Evolutionary conservation across 2,329 filamentous ascomycete genomes (phyloP).

Genomic region (Nigrospora oryzae): DNA sequence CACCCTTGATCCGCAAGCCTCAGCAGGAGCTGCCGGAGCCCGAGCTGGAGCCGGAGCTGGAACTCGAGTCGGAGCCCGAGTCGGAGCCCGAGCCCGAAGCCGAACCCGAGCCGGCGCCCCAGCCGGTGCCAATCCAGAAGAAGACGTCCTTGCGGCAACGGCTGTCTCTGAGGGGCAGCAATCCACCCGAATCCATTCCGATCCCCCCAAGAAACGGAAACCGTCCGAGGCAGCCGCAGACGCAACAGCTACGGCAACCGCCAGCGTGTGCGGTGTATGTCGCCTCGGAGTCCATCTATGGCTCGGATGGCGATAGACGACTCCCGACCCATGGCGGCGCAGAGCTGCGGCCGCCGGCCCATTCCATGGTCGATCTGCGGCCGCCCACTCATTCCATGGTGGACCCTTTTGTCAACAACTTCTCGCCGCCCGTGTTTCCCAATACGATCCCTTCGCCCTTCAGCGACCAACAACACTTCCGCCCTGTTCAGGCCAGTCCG

Average conservation of each 20-base stretch:
- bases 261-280: too few species aligned
- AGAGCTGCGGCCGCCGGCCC: slow-evolving; percentile 28
- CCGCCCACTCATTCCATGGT: not conserved
- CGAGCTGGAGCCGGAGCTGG: slow-evolving; percentile 1
- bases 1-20: slow-evolving; percentile 27
- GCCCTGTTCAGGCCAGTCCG: slow-evolving; percentile 53
- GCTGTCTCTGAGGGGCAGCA: slow-evolving; percentile 41
- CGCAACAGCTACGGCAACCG: not conserved
- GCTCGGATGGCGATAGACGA: too few species aligned
- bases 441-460: slow-evolving; percentile 37
- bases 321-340: slow-evolving; percentile 26
- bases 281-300: too few species aligned
- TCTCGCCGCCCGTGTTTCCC: slow-evolving; percentile 27
- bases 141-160: slow-evolving; percentile 43
- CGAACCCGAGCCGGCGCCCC: slow-evolving; percentile 3
- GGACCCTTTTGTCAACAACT: slow-evolving; percentile 10
- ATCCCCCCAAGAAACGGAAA: slow-evolving; percentile 37
- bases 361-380: slow-evolving; percentile 21
- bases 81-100: slow-evolving; percentile 15
- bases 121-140: slow-evolving; percentile 14
- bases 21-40: not conserved
- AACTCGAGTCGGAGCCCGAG: slow-evolving; percentile 2
- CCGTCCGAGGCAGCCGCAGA: slow-evolving; percentile 16
- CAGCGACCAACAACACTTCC: slow-evolving; percentile 50
- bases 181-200: slow-evolving; percentile 42